phyloP scores from a whole-genome alignment of 2,329 filamentous ascomycete species.

The Pseudocercospora pini-densiflorae region DNA sequence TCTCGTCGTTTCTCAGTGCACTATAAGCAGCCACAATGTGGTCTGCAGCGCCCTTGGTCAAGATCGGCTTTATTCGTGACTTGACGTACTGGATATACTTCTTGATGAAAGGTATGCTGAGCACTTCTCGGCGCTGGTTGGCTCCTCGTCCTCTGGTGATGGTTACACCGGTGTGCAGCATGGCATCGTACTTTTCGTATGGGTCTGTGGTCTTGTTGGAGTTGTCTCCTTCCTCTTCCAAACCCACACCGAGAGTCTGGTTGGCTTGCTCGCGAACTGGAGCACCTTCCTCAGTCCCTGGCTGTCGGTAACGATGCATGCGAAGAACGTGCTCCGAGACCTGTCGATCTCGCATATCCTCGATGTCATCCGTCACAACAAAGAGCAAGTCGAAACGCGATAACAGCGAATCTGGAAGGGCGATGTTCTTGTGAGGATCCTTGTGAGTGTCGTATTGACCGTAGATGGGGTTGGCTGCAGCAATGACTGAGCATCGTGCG shows the following conservation, averaged over 20 bases:
- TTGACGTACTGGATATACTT: conserved; percentile 99
- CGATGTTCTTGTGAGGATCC: conserved; percentile 98
- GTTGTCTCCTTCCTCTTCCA: conserved; percentile 71
- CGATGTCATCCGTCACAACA: conserved; percentile 97
- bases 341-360: conserved; percentile 86
- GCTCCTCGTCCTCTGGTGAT: conserved; percentile 74
- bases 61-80: conserved; percentile 81
- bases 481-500: conserved; percentile 93
- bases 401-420: conserved; percentile 90
- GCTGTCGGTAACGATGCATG: conserved; percentile 94
- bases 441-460: conserved; percentile 99
- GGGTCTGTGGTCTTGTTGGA: conserved; percentile 82
- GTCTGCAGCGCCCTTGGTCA: conserved; percentile 90
- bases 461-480: conserved; percentile 96
- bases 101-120: conserved; percentile 98
- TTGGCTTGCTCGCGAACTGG: conserved; percentile 86
- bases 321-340: conserved; percentile 96
- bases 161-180: conserved; percentile 91
- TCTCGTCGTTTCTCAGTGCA: conserved; percentile 90
- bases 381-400: conserved; percentile 99
- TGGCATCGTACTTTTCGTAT: conserved; percentile 93
- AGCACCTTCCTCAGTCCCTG: conserved; percentile 90
- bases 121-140: conserved; percentile 78
- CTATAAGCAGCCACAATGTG: conserved; percentile 92
- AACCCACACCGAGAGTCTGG: conserved; percentile 84